Conservation (phyloP, 768 basidiomycete species). For the Rhodotorula graminis region DNA sequence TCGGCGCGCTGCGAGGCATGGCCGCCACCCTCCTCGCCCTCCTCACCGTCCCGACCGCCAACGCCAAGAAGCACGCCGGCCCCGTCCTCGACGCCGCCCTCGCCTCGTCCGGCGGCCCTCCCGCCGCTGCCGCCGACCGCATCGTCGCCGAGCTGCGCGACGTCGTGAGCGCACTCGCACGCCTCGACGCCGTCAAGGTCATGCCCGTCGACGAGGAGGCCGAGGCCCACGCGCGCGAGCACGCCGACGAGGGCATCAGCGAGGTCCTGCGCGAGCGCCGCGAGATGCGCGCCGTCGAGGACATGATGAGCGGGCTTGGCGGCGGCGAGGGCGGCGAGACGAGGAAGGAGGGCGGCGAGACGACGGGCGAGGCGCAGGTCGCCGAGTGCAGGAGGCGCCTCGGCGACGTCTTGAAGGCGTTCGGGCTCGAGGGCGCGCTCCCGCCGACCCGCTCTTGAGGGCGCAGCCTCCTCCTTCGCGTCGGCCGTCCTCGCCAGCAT, state of each 20-base stretch:
- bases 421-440: conserved; percentile 21
- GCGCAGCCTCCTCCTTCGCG: background rate
- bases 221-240: conserved; percentile 60
- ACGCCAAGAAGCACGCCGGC: conserved; percentile 41
- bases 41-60: conserved; percentile 37
- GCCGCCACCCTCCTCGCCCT: conserved; percentile 59
- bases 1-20: conserved; percentile 72
- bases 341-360: background rate
- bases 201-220: conserved; percentile 72
- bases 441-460: conserved; percentile 13
- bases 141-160: conserved; percentile 44
- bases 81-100: background rate
- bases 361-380: background rate
- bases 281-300: conserved; percentile 38
- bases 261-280: conserved; percentile 25
- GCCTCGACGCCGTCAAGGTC: conserved; percentile 65
- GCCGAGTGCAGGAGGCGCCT: conserved; percentile 22
- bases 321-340: background rate
- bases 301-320: conserved; percentile 23
- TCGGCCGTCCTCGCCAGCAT: background rate
- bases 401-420: conserved; percentile 6
- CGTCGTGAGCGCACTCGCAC: conserved; percentile 57
- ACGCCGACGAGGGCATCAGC: conserved; percentile 41
- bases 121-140: background rate
- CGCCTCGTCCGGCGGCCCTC: conserved; percentile 48